Conservation (phyloP, 2,329 filamentous ascomycete species). For the Aspergillus fischeri region DNA sequence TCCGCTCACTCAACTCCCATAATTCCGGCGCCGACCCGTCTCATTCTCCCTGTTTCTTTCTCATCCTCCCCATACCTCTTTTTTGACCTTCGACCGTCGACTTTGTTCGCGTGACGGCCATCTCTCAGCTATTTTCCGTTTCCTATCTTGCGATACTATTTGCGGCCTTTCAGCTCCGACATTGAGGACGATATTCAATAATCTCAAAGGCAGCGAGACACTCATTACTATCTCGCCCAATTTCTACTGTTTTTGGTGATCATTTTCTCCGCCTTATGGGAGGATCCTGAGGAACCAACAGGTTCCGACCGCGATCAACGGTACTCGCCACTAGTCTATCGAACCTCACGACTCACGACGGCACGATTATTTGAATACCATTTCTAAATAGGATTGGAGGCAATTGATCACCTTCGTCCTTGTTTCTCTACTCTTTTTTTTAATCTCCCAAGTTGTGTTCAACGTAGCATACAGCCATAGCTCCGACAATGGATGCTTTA, state of each 20-base stretch:
- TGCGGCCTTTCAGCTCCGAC: neutral
- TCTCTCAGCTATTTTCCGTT: neutral
- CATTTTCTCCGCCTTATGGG: neutral
- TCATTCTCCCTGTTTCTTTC: neutral
- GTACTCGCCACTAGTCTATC: neutral
- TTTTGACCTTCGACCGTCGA: neutral
- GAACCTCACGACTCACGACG: neutral
- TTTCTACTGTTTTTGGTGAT: neutral
- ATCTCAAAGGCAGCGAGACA: neutral
- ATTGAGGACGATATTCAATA: neutral
- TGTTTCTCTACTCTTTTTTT: neutral
- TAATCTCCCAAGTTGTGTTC: neutral
- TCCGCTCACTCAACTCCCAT: neutral
- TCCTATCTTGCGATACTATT: neutral
- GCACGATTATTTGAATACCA: neutral
- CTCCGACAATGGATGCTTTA: conserved; percentile 37
- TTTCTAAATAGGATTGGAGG: neutral
- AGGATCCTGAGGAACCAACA: neutral
- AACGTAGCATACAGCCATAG: conserved; percentile 9
- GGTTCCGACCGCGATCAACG: neutral
- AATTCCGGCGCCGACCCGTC: neutral
- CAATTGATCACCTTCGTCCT: neutral
- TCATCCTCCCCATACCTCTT: conserved; percentile 1
- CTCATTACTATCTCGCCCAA: neutral
- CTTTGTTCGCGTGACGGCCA: neutral